Evolutionary conservation across 2,329 filamentous ascomycete species (phyloP).

Genomic region (Fusarium armeniacum): DNA sequence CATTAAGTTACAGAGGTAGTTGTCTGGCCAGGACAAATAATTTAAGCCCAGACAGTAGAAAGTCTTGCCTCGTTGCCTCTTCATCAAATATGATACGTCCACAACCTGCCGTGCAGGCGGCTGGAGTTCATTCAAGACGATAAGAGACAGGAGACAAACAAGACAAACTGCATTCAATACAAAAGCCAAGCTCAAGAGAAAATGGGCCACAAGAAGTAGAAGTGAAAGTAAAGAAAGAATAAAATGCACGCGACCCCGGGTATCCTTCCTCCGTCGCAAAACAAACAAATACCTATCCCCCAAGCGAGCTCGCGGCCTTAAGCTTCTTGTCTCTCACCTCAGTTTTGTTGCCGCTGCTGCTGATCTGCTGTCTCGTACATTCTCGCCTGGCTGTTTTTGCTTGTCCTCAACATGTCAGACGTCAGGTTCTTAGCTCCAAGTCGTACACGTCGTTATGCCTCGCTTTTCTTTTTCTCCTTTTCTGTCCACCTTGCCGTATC

Average conservation of each 20-base stretch:
- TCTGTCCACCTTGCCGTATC: slow-evolving; percentile 1
- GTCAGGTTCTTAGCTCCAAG: slow-evolving; percentile 29
- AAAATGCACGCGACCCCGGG: slow-evolving; percentile 43
- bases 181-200: slow-evolving; percentile 25
- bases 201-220: slow-evolving; percentile 37
- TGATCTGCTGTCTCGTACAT: slow-evolving; percentile 42
- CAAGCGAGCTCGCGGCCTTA: slow-evolving; percentile 2
- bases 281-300: slow-evolving; percentile 14
- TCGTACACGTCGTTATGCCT: slow-evolving; percentile 46
- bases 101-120: background rate
- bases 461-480: background rate
- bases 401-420: slow-evolving; percentile 7
- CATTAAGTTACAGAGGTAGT: background rate
- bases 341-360: slow-evolving; percentile 7
- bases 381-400: slow-evolving; percentile 19
- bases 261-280: slow-evolving; percentile 31
- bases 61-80: background rate
- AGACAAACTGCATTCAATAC: slow-evolving; percentile 27
- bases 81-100: slow-evolving; percentile 11
- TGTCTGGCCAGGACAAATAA: background rate
- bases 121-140: background rate
- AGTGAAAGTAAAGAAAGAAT: slow-evolving; percentile 20
- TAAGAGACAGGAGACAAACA: slow-evolving; percentile 18
- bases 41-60: background rate
- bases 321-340: slow-evolving; percentile 14